phyloP scores from a whole-genome alignment of 208 protist genomes.

The Leishmania gerbilli region DNA sequence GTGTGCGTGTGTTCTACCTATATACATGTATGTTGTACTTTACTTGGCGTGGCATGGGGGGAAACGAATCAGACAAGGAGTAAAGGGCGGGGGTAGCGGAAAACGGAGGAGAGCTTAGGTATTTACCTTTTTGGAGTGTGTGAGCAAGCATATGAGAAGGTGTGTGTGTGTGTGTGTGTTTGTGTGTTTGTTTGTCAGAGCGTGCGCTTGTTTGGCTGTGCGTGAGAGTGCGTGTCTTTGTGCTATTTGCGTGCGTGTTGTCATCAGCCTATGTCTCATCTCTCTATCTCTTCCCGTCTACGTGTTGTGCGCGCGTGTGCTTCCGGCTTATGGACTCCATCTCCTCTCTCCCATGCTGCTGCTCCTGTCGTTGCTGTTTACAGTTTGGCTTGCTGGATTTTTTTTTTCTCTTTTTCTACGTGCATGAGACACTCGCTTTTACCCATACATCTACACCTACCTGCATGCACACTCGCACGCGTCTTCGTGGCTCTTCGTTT shows the following conservation, averaged over 20 bases:
- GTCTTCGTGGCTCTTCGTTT: not conserved
- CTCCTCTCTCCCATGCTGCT: not conserved
- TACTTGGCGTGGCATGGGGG: too few relatives aligned
- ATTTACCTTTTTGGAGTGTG: not conserved
- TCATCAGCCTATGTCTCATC: not conserved
- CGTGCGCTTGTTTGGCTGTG: not conserved
- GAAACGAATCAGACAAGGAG: not conserved
- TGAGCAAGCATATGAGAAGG: not conserved
- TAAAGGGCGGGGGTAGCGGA: too few relatives aligned
- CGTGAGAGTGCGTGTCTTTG: not conserved
- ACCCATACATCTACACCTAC: too few relatives aligned
- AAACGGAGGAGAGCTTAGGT: too few relatives aligned
- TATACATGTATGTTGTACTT: too few relatives aligned
- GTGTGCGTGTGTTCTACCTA: too few relatives aligned
- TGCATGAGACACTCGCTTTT: not conserved
- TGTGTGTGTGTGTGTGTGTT: not conserved
- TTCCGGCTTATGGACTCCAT: not conserved
- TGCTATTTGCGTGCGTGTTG: not conserved
- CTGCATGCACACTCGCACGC: not conserved
- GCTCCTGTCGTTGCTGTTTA: not conserved
- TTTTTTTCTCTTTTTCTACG: not conserved
- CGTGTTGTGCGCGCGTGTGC: not conserved
- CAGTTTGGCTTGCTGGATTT: not conserved
- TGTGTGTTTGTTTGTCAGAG: not conserved
- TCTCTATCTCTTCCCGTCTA: not conserved